These are phyloP conservation scores for Fusarium luffae DNA, from an alignment of 2,329 filamentous ascomycete species.

Conservation along the genomic window DNA sequence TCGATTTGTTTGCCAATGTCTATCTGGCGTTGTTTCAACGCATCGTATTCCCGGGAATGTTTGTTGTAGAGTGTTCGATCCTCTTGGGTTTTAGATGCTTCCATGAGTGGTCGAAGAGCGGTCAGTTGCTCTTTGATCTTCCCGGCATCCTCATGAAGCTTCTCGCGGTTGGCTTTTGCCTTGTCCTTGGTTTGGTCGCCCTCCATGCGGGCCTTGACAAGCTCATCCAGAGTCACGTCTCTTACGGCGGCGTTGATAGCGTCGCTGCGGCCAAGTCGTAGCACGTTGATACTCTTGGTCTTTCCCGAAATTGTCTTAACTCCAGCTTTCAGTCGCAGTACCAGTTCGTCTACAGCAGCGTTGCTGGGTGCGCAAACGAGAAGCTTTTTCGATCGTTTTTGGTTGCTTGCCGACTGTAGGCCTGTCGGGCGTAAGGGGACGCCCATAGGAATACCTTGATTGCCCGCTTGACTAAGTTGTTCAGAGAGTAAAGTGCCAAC, in stretches of 20 bases:
- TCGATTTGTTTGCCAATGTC: constrained; percentile 85
- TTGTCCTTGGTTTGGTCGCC: constrained; percentile 68
- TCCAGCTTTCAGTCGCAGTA: constrained; percentile 89
- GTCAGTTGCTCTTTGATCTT: constrained; percentile 81
- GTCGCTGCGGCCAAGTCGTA: constrained; percentile 90
- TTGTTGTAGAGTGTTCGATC: constrained; percentile 61
- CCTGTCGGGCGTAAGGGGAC: constrained; percentile 46
- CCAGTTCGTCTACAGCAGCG: constrained; percentile 94
- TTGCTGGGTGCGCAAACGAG: constrained; percentile 99
- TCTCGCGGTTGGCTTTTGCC: constrained; percentile 66
- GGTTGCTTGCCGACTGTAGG: constrained; percentile 37
- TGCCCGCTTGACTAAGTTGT: constrained; percentile 50
- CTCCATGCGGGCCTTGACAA: constrained; percentile 80
- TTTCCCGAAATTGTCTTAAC: constrained; percentile 81
- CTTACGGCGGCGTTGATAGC: constrained; percentile 90
- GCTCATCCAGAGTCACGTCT: constrained; percentile 92
- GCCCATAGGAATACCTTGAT: constrained; percentile 49
- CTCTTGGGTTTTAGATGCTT: constrained; percentile 69
- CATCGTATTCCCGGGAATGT: constrained; percentile 81
- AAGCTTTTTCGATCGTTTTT: constrained; percentile 75
- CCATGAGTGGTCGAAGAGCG: constrained; percentile 76
- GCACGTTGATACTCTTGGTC: constrained; percentile 81
- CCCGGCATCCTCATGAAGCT: constrained; percentile 71
- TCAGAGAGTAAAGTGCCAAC: constrained; percentile 78
- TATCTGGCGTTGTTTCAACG: constrained; percentile 79